Evolutionary conservation across 2,329 filamentous ascomycete species (phyloP).

Genomic region (Ophiosphaerella korrae): DNA sequence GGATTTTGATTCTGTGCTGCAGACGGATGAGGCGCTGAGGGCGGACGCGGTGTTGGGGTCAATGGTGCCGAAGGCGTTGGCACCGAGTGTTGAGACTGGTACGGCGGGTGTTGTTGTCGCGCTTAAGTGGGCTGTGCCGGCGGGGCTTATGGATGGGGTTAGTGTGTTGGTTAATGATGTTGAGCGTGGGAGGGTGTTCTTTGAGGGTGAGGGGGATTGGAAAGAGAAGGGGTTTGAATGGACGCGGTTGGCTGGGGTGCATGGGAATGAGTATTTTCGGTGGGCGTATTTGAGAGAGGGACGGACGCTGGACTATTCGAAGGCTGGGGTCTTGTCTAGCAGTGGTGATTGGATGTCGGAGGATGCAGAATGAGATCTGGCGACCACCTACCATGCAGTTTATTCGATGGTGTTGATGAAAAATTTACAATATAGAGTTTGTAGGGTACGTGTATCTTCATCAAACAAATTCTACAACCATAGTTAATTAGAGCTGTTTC

Average conservation of each 20-base stretch:
- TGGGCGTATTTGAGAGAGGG: conserved; percentile 39
- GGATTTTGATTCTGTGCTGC: conserved; percentile 66
- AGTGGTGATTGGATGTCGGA: conserved; percentile 41
- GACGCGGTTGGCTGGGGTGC: conserved; percentile 48
- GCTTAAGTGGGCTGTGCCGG: conserved; percentile 59
- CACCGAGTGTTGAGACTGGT: conserved; percentile 19
- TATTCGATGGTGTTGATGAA: no score
- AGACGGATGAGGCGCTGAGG: conserved; percentile 76
- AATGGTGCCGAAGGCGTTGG: conserved; percentile 56
- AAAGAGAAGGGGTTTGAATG: conserved; percentile 23
- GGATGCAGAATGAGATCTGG: not conserved
- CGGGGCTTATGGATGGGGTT: conserved; percentile 67
- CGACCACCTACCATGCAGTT: no score
- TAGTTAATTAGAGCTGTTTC: no score
- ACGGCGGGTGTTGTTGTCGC: conserved; percentile 58
- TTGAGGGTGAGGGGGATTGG: conserved; percentile 19
- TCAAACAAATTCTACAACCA: no score
- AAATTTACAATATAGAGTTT: no score
- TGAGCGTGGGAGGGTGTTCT: conserved; percentile 59
- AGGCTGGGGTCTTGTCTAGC: conserved; percentile 28
- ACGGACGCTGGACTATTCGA: conserved; percentile 39
- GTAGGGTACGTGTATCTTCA: no score
- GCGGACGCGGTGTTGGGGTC: conserved; percentile 60
- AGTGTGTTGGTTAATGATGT: conserved; percentile 85
- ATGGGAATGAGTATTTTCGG: conserved; percentile 42